Percentiles rank a stretch among this genome's conserved stretches.
Evolutionary conservation across 192 early-diverging fungal species (phyloP).

Genomic region (Coemansia sp.): DNA sequence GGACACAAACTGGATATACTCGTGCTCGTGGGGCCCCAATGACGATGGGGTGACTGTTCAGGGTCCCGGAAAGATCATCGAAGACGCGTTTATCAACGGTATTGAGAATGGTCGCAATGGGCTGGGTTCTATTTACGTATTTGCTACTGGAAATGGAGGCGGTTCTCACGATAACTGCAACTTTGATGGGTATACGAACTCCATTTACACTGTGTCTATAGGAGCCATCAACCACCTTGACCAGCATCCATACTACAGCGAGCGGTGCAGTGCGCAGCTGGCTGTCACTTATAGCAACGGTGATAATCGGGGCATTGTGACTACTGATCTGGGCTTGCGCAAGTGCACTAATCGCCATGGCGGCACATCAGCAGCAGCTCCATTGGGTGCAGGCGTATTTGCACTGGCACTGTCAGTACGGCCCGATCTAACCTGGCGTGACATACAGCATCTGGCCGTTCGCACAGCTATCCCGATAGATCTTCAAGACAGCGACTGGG

Average conservation of each 20-base stretch:
- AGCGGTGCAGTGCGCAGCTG: slow-evolving; percentile 84
- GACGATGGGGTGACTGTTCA: slow-evolving; percentile 86
- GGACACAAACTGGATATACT: slow-evolving; percentile 92
- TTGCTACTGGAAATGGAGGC: slow-evolving; percentile 93
- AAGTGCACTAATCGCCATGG: slow-evolving; percentile 78
- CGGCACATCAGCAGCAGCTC: slow-evolving; percentile 95
- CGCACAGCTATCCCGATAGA: slow-evolving; percentile 73
- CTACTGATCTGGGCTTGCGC: slow-evolving; percentile 77
- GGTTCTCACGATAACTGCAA: slow-evolving; percentile 85
- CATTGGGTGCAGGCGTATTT: slow-evolving; percentile 85
- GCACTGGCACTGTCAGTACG: slow-evolving; percentile 80
- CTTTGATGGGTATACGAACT: slow-evolving; percentile 95
- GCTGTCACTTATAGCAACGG: slow-evolving; percentile 87
- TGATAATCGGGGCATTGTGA: slow-evolving; percentile 75
- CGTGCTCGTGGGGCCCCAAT: slow-evolving; percentile 92
- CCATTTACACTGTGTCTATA: slow-evolving; percentile 91
- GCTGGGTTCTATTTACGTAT: slow-evolving; percentile 86
- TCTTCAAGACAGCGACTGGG: slow-evolving; percentile 72
- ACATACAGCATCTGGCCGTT: slow-evolving; percentile 85
- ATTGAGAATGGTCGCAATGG: slow-evolving; percentile 79
- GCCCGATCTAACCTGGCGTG: slow-evolving; percentile 95
- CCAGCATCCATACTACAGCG: slow-evolving; percentile 80
- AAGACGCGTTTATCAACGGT: slow-evolving; percentile 85
- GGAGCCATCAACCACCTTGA: slow-evolving; percentile 78
- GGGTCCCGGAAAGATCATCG: slow-evolving; percentile 73